Conservation (phyloP, 371 early-diverging fungal genomes). For the Saksenaea oblongispora region DNA sequence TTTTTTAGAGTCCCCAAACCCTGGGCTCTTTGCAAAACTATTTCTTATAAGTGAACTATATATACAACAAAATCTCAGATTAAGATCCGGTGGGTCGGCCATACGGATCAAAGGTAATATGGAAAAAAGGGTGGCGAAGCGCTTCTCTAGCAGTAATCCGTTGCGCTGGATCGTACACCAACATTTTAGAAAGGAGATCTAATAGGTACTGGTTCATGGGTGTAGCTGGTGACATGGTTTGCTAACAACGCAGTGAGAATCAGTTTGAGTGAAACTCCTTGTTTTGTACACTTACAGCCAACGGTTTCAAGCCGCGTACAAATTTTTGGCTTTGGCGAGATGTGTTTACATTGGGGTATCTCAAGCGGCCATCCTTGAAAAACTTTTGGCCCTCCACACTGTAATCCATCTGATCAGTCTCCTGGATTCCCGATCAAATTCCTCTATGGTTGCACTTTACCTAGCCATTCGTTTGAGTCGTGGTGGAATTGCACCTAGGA, state of each 20-base stretch:
- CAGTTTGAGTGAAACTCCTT: neutral
- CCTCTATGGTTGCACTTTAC: conserved; percentile 24
- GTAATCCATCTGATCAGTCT: neutral
- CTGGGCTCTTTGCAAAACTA: neutral
- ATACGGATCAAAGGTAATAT: conserved; percentile 33
- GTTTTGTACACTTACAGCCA: conserved; percentile 47
- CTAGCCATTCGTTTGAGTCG: conserved; percentile 36
- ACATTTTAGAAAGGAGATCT: conserved; percentile 77
- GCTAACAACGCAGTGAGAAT: conserved; percentile 12
- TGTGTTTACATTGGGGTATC: conserved; percentile 71
- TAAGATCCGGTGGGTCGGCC: conserved; percentile 16
- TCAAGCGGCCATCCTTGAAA: conserved; percentile 56
- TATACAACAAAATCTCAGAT: neutral
- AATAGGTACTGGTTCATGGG: conserved; percentile 37
- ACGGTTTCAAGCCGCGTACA: conserved; percentile 60
- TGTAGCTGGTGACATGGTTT: conserved; percentile 36
- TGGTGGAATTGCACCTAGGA: conserved; percentile 58
- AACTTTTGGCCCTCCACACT: conserved; percentile 59
- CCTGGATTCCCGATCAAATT: too few species aligned
- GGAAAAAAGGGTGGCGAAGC: conserved; percentile 83
- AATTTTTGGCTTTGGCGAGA: conserved; percentile 65
- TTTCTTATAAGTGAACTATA: neutral
- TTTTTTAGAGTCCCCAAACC: neutral
- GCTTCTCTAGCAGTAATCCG: conserved; percentile 86
- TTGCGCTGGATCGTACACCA: conserved; percentile 84